These are phyloP conservation scores for Botryosphaeria dothidea DNA, from an alignment of 2,329 filamentous ascomycete species.

Conservation along the genomic window DNA sequence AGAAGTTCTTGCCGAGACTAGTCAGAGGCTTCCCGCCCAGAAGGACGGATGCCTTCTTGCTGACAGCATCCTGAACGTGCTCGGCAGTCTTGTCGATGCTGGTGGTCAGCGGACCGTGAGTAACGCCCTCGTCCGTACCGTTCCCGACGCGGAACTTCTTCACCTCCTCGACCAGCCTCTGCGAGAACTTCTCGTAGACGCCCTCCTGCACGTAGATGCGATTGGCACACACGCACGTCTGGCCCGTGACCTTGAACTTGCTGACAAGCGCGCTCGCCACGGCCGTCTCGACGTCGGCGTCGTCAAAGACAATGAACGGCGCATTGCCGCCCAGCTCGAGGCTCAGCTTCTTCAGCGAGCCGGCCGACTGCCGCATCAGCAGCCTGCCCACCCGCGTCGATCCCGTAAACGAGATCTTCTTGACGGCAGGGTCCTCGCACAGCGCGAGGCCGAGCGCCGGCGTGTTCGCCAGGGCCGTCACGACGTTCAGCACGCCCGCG, in stretches of 20 bases:
- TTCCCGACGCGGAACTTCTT: neutral
- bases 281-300: constrained; percentile 45
- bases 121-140: neutral
- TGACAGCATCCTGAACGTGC: neutral
- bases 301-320: constrained; percentile 46
- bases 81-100: constrained; percentile 17
- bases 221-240: constrained; percentile 35
- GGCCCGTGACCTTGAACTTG: constrained; percentile 52
- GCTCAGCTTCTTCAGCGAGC: constrained; percentile 45
- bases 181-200: neutral
- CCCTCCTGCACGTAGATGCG: neutral
- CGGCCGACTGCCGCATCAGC: constrained; percentile 42
- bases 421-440: constrained; percentile 39
- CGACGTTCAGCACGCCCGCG: constrained; percentile 42
- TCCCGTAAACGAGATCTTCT: constrained; percentile 46
- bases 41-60: neutral
- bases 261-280: constrained; percentile 43
- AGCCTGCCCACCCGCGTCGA: constrained; percentile 40
- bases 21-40: neutral
- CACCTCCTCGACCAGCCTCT: neutral
- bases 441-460: constrained; percentile 32
- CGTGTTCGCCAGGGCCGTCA: constrained; percentile 31
- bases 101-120: neutral
- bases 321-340: constrained; percentile 48
- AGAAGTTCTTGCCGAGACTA: neutral